These are phyloP conservation scores for Wallacemonas sp. DNA, from an alignment of 208 protist species.

Conservation along the genomic window DNA sequence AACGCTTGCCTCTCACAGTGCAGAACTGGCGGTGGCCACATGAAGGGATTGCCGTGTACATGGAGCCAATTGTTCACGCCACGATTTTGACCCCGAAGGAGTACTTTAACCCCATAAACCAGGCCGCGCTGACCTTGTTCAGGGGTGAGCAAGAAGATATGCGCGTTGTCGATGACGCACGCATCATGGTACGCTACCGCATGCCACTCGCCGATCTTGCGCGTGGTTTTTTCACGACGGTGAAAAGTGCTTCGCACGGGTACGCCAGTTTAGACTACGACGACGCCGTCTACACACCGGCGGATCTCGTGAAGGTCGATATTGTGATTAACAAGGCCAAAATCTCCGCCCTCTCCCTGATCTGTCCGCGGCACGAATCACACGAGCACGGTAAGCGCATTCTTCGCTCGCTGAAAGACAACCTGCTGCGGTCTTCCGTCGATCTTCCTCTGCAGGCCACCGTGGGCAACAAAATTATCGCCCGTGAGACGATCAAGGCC, in stretches of 20 bases:
- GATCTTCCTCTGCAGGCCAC: conserved; percentile 93
- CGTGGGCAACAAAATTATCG: conserved; percentile 89
- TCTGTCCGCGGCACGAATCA: conserved; percentile 80
- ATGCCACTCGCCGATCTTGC: conserved; percentile 95
- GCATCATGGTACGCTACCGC: conserved; percentile 73
- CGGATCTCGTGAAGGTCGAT: conserved; percentile 92
- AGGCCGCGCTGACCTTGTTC: conserved; percentile 61
- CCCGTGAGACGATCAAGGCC: conserved; percentile 91
- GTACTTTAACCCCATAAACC: conserved; percentile 87
- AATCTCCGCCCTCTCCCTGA: conserved; percentile 91
- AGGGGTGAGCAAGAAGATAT: conserved; percentile 75
- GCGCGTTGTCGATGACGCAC: conserved; percentile 72
- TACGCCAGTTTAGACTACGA: conserved; percentile 97
- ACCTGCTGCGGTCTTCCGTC: conserved; percentile 88
- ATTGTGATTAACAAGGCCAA: conserved; percentile 92
- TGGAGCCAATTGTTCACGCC: conserved; percentile 91
- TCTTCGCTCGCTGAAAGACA: conserved; percentile 79
- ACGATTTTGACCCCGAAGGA: conserved; percentile 90
- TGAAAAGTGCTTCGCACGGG: conserved; percentile 92
- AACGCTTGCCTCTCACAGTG: conserved; percentile 56
- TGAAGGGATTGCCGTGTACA: conserved; percentile 75
- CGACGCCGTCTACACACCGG: conserved; percentile 80
- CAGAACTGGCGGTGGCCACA: conserved; percentile 86
- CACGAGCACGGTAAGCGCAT: conserved; percentile 64
- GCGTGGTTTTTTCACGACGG: conserved; percentile 93